Percentiles rank a stretch among this genome's conserved stretches.
Conservation (phyloP, 106 monocot species). For the Agapanthus africanus region DNA sequence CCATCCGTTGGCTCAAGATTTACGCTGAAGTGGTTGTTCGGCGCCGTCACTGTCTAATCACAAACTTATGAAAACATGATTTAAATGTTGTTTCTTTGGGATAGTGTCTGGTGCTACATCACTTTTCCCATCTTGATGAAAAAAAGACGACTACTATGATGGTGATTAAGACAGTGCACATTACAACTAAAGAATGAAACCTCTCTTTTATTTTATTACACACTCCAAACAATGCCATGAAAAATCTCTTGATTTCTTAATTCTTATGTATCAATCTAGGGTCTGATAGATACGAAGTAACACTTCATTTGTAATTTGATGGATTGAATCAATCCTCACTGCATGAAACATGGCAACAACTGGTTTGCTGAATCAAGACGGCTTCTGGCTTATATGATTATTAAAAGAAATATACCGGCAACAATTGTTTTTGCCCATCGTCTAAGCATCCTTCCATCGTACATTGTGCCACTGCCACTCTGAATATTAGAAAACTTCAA, state of each 20-base stretch:
- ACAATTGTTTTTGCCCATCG: constrained; percentile 12
- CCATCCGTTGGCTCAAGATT: no score
- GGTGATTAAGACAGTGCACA: background rate
- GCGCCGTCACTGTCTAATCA: no score
- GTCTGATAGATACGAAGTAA: background rate
- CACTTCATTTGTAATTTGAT: background rate
- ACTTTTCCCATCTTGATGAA: background rate
- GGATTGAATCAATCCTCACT: background rate
- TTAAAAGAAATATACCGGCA: constrained; percentile 17
- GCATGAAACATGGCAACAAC: background rate
- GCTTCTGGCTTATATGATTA: background rate
- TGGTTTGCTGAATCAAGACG: background rate
- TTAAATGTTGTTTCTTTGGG: background rate
- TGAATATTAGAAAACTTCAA: no score
- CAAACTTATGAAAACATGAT: no score
- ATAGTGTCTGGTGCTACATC: background rate
- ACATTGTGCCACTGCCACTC: constrained; percentile 23
- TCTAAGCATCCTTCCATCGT: constrained; percentile 7
- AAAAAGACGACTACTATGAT: background rate
- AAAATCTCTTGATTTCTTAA: background rate
- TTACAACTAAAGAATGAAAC: constrained; percentile 2
- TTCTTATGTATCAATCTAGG: background rate
- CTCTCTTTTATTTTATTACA: background rate
- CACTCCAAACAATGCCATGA: background rate
- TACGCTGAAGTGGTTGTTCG: no score